Base-by-base conservation (phyloP, 2,329 filamentous ascomycete species). In the Cladosporium sp. region DNA sequence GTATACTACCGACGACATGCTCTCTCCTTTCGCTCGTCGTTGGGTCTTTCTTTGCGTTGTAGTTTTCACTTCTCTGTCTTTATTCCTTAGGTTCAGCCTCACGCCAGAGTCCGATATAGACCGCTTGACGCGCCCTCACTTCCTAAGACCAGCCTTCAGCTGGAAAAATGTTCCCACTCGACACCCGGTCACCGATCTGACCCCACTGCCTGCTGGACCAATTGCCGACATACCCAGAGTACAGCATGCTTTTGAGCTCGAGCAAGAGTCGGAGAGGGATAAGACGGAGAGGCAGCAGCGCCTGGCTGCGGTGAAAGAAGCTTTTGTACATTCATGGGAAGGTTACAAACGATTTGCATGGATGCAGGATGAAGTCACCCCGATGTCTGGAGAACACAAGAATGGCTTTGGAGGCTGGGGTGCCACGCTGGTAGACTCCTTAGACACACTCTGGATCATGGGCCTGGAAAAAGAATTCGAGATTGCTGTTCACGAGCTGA, bases 351-450 rank as follows among this genome's bases (percentile, higher is more conserved):
- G 86, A 67, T 84, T 89, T 72, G 93, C 93, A 12, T 94, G 92
- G 88, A 85, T 89, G 69, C 91, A 96, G 71, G 94, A 98, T 74
- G 94, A 97, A 79, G 79, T 97, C 8, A 84, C 81, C 23, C 94
- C 94, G 0, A 35, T 76, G 18, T 85, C 86, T 21, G 88, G 88
- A 62, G 81, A 79, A 23, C 87, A 82, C 69, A 86, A 87, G 28
- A 91, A 97, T 74, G 91, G 92, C 0, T 97, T 97, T 76, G 94
- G 92, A 74, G 91, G 91, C 57, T 96, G 93, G 93, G 91, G 90
- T n/a, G 92, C 92, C 23, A 95, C 92, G 0, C 76, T 96, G 67
- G 90, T 97, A 14, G 92, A 97, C 80, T 82, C 87, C 1, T 80
- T 93, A 58, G 89, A 91, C 73, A 87, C 87, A n/a, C 79, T 92